Conservation (phyloP, 1,284 basidiomycete species). For the Ustilago sp. region DNA sequence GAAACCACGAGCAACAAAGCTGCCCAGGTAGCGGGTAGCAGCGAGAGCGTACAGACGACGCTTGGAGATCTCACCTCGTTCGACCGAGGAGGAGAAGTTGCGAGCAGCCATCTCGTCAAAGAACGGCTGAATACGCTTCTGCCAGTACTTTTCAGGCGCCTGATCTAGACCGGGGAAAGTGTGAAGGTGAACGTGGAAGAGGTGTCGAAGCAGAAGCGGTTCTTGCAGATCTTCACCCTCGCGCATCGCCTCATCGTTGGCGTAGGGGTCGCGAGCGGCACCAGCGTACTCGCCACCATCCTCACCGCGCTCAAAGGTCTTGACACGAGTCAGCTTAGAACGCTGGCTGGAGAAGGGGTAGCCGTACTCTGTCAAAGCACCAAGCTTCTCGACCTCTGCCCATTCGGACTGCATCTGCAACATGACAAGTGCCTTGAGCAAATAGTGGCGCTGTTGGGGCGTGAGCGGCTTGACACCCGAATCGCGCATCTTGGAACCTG, state of each 20-base stretch:
- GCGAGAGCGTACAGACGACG: conserved; percentile 61
- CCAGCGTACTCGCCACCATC: conserved; percentile 49
- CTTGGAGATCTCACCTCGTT: conserved; percentile 61
- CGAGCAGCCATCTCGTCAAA: conserved; percentile 62
- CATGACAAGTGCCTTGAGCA: conserved; percentile 66
- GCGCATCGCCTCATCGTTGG: conserved; percentile 56
- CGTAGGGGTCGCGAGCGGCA: conserved; percentile 59
- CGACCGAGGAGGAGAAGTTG: conserved; percentile 61
- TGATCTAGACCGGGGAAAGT: conserved; percentile 61
- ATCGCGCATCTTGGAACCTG: conserved; percentile 29
- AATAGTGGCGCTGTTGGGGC: conserved; percentile 65
- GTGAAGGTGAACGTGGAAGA: conserved; percentile 66
- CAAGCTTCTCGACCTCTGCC: conserved; percentile 60
- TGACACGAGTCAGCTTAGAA: conserved; percentile 54
- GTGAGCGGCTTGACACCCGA: conserved; percentile 46
- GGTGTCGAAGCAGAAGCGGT: conserved; percentile 64
- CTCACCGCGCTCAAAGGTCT: conserved; percentile 51
- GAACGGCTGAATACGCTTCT: conserved; percentile 65
- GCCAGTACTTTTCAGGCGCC: conserved; percentile 65
- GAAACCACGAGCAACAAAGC: conserved; percentile 64
- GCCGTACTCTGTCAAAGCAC: conserved; percentile 63
- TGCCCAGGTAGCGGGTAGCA: conserved; percentile 62
- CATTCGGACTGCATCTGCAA: conserved; percentile 66
- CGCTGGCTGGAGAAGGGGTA: conserved; percentile 62
- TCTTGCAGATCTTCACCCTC: conserved; percentile 57